Evolutionary conservation across 352 stramenopile genomes (phyloP).

Genomic region (Phytophthora citrophthora): DNA sequence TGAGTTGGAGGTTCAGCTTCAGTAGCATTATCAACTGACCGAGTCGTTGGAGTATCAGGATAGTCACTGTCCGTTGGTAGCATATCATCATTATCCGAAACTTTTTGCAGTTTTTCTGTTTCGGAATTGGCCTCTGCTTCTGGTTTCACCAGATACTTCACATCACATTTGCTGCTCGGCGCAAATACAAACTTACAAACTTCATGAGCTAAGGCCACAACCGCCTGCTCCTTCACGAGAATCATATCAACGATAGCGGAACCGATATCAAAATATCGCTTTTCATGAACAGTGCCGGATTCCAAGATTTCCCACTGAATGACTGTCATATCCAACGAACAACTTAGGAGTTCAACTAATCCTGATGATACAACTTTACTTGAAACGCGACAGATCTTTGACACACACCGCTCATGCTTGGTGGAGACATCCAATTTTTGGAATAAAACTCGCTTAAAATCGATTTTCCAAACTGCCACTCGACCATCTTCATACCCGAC

Average conservation of each 20-base stretch:
- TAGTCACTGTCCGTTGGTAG: constrained; percentile 5
- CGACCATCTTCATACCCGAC: constrained; percentile 68
- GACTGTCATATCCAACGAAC: constrained; percentile 71
- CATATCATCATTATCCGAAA: not conserved
- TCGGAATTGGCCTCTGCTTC: not conserved
- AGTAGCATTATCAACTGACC: constrained; percentile 26
- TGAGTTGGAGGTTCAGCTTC: constrained; percentile 20
- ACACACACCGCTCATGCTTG: constrained; percentile 53
- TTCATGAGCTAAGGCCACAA: constrained; percentile 49
- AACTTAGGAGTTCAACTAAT: constrained; percentile 42
- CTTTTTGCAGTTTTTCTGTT: not conserved
- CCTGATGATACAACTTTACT: not conserved
- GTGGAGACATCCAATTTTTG: constrained; percentile 33
- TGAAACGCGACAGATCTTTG: constrained; percentile 33
- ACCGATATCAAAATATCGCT: constrained; percentile 70
- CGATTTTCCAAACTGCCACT: constrained; percentile 47
- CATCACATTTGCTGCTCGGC: constrained; percentile 6
- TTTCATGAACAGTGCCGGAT: constrained; percentile 42
- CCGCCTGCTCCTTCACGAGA: constrained; percentile 28
- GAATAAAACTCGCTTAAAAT: constrained; percentile 23
- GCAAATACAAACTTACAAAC: constrained; percentile 42
- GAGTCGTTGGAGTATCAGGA: constrained; percentile 20
- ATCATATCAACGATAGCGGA: constrained; percentile 53
- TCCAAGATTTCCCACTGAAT: constrained; percentile 56
- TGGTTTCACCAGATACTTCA: constrained; percentile 16